These are phyloP conservation scores for Groenewaldozyma sp. DNA, from an alignment of 1,139 yeast genomes.

Conservation along the genomic window DNA sequence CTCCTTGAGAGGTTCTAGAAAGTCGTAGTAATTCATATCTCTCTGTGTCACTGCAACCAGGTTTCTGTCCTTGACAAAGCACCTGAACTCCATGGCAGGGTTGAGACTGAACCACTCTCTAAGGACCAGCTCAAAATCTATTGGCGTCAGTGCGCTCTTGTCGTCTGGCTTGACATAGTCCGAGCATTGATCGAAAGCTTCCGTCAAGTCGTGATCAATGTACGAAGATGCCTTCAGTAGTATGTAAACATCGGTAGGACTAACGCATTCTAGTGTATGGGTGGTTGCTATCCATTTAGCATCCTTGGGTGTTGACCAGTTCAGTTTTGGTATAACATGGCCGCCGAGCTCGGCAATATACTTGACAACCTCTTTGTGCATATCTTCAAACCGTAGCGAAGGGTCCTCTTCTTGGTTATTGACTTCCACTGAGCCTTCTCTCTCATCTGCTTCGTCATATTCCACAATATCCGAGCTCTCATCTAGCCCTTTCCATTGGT, in stretches of 20 bases:
- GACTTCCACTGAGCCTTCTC: constrained; percentile 68
- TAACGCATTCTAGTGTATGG: constrained; percentile 60
- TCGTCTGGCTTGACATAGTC: constrained; percentile 8
- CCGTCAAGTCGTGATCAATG: constrained; percentile 70
- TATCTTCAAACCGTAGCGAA: constrained; percentile 42
- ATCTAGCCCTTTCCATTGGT: constrained; percentile 16
- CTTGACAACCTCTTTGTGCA: constrained; percentile 45
- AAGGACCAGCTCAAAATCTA: constrained; percentile 54
- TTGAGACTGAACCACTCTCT: constrained; percentile 74
- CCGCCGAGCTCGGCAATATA: constrained; percentile 41
- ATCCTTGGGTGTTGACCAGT: constrained; percentile 97
- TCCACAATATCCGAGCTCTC: constrained; percentile 22
- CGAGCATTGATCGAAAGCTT: constrained; percentile 46
- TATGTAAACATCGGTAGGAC: constrained; percentile 65
- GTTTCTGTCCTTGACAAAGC: constrained; percentile 56
- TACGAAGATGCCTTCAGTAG: constrained; percentile 81
- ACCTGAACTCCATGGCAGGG: constrained; percentile 85
- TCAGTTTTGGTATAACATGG: constrained; percentile 74
- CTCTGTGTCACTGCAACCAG: constrained; percentile 76
- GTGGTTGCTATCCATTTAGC: constrained; percentile 85
- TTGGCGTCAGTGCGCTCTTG: constrained; percentile 16
- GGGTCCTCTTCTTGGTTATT: constrained; percentile 42
- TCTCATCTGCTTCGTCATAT: constrained; percentile 36
- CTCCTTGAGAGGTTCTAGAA: constrained; percentile 41
- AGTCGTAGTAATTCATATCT: constrained; percentile 75